Percentiles rank a stretch among this genome's conserved stretches.
Conservation (phyloP, 345 rosid genomes). For the Euclidium syriacum region DNA sequence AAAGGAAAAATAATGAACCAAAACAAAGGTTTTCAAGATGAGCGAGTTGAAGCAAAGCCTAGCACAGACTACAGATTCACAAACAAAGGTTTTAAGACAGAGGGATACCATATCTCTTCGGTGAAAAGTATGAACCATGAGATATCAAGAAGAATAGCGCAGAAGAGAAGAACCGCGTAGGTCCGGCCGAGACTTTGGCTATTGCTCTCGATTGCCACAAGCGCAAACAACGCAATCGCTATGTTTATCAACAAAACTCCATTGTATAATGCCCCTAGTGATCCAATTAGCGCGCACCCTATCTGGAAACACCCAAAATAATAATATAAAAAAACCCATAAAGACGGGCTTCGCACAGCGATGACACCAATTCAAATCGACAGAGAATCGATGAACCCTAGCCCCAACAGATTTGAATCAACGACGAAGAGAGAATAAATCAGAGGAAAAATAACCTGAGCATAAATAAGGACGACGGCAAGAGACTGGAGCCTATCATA, state of each 20-base stretch:
- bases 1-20: not conserved
- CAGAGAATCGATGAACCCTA: conserved; percentile 23
- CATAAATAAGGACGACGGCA: conserved; percentile 83
- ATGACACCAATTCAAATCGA: not conserved
- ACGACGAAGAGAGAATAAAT: not conserved
- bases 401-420: conserved; percentile 6
- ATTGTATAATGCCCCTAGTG: conserved; percentile 81
- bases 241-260: conserved; percentile 69
- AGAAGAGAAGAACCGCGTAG: conserved; percentile 75
- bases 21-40: too few relatives aligned
- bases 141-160: conserved; percentile 56
- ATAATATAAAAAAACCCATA: not conserved
- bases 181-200: conserved; percentile 78
- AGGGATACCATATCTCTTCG: conserved; percentile 52
- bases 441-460: conserved; percentile 42
- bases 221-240: conserved; percentile 73
- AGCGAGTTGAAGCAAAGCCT: not conserved
- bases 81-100: not conserved
- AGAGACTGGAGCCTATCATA: conserved; percentile 70
- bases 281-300: conserved; percentile 83
- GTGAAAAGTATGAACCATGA: conserved; percentile 71
- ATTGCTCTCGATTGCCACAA: conserved; percentile 83
- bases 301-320: conserved; percentile 34
- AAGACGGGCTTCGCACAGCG: too few relatives aligned
- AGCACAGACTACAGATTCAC: not conserved